Percentiles rank a stretch among this genome's conserved stretches.
These are phyloP conservation scores for Chrysoporthe deuterocubensis DNA, from an alignment of 2,329 filamentous ascomycete species.

Conservation along the genomic window DNA sequence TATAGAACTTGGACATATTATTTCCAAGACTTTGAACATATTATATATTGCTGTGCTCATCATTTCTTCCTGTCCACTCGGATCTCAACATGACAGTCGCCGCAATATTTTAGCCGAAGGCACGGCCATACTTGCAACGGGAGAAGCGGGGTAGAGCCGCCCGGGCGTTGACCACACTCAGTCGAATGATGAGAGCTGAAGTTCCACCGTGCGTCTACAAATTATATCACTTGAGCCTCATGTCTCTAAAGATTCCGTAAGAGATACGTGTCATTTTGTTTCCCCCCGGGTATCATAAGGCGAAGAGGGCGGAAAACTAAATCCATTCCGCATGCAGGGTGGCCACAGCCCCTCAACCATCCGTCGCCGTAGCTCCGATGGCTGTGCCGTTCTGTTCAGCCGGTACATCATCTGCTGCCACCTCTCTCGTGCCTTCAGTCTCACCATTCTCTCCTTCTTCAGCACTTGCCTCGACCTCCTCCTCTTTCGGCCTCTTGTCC, in stretches of 20 bases:
- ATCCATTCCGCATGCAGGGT: constrained; percentile 2
- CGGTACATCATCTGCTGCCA: constrained; percentile 9
- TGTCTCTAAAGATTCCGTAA: background rate
- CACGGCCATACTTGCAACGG: no score
- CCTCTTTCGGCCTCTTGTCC: constrained; percentile 41
- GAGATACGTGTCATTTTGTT: background rate
- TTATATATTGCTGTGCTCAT: background rate
- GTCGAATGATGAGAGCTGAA: no score
- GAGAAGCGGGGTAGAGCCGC: no score
- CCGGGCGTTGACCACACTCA: no score
- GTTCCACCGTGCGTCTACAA: background rate
- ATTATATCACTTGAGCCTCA: background rate
- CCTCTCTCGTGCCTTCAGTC: background rate
- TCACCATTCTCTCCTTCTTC: background rate
- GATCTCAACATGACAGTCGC: background rate
- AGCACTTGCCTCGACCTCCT: constrained; percentile 33
- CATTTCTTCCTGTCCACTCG: background rate
- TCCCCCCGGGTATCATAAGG: constrained; percentile 24
- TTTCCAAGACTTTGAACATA: background rate
- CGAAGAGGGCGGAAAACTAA: background rate
- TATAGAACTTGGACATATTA: background rate
- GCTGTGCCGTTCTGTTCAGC: constrained; percentile 10
- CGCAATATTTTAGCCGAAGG: background rate
- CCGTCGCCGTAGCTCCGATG: constrained; percentile 7
- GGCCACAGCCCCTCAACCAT: background rate